Conservation (phyloP, 1,139 yeast species). For the Saccharomyces uvarum region DNA sequence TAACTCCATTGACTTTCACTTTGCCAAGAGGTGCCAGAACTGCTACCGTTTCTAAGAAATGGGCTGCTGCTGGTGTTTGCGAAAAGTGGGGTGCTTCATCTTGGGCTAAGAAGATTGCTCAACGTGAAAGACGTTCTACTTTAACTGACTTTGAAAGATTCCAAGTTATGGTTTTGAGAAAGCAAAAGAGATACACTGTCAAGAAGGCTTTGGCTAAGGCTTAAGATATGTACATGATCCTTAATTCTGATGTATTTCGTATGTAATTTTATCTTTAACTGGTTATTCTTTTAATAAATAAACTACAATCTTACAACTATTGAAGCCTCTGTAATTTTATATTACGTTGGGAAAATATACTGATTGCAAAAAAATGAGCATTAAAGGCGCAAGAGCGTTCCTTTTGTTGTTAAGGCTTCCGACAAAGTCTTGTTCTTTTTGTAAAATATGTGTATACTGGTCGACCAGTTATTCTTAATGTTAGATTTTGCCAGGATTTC, state of each 20-base stretch:
- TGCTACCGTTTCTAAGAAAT: constrained; percentile 78
- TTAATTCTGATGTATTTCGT: background rate
- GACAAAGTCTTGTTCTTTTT: background rate
- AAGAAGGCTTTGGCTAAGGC: constrained; percentile 89
- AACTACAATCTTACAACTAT: background rate
- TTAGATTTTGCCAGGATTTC: background rate
- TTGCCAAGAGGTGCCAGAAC: constrained; percentile 95
- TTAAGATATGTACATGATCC: constrained; percentile 31
- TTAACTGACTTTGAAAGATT: constrained; percentile 97
- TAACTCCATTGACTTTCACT: constrained; percentile 85
- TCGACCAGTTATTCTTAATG: too few species aligned
- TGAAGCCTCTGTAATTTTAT: constrained; percentile 2
- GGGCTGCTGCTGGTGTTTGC: constrained; percentile 85
- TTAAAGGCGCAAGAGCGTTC: background rate
- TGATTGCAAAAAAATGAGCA: background rate
- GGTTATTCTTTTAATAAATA: background rate
- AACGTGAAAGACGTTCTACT: constrained; percentile 85
- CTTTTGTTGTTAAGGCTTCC: background rate
- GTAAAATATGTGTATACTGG: background rate
- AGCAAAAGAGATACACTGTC: constrained; percentile 92
- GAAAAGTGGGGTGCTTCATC: constrained; percentile 88
- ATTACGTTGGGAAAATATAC: constrained; percentile 3
- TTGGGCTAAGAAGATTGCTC: constrained; percentile 97
- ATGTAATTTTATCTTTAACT: constrained; percentile 1
- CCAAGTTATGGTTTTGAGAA: constrained; percentile 96